phyloP scores from a whole-genome alignment of 306 rosid species.

The Corylus americana region DNA sequence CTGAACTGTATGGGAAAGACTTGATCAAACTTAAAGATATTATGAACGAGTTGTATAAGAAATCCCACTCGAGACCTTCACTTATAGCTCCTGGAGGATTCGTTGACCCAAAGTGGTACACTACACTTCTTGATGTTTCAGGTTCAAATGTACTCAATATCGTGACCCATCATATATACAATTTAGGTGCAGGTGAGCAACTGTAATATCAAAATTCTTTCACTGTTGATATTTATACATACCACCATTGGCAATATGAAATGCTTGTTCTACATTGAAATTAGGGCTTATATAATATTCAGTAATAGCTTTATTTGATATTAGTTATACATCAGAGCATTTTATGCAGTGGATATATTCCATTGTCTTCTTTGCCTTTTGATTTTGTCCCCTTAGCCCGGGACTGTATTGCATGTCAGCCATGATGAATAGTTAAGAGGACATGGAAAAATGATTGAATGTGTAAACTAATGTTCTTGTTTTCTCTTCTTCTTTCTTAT shows the following conservation, averaged over 20 bases:
- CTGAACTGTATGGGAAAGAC: constrained; percentile 85
- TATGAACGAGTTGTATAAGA: constrained; percentile 46
- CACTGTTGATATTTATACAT: neutral
- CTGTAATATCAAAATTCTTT: constrained; percentile 21
- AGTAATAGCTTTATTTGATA: neutral
- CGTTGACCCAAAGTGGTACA: constrained; percentile 69
- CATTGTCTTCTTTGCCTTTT: neutral
- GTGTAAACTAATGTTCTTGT: neutral
- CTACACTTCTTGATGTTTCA: constrained; percentile 68
- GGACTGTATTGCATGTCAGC: neutral
- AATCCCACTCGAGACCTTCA: constrained; percentile 53
- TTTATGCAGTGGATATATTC: neutral
- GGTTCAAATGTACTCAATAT: constrained; percentile 64
- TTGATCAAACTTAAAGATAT: constrained; percentile 59
- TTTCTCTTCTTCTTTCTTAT: neutral
- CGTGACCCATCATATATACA: constrained; percentile 81
- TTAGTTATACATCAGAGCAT: neutral
- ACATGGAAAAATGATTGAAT: neutral
- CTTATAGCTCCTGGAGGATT: constrained; percentile 96
- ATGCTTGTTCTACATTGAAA: neutral
- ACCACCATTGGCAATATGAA: neutral
- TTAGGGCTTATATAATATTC: neutral
- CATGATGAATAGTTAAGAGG: neutral
- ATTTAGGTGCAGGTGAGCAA: constrained; percentile 86
- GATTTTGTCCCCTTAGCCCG: neutral